These are phyloP conservation scores for Microascus cirrosus DNA, from an alignment of 2,329 filamentous ascomycete species.

Conservation along the genomic window DNA sequence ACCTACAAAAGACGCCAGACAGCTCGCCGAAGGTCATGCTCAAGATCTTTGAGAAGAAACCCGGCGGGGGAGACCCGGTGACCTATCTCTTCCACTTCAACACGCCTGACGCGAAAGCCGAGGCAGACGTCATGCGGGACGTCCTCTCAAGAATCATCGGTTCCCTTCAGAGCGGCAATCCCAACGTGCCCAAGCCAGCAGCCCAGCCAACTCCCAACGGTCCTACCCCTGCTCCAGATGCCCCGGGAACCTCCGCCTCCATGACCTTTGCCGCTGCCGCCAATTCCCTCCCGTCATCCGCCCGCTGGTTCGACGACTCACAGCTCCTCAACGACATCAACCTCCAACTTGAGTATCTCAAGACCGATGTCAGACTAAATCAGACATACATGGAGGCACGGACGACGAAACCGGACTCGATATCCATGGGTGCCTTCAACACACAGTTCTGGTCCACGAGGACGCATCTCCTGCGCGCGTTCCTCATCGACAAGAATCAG, in stretches of 20 bases:
- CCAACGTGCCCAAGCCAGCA: constrained; percentile 35
- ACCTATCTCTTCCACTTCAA: constrained; percentile 87
- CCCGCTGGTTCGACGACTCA: constrained; percentile 70
- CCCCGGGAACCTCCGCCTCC: constrained; percentile 46
- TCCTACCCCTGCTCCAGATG: constrained; percentile 13
- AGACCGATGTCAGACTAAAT: constrained; percentile 62
- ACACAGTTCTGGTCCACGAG: constrained; percentile 91
- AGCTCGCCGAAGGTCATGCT: constrained; percentile 84
- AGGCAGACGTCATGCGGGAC: constrained; percentile 80
- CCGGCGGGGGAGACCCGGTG: constrained; percentile 46
- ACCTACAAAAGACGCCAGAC: constrained; percentile 90
- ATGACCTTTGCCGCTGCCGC: constrained; percentile 71
- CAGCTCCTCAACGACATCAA: constrained; percentile 67
- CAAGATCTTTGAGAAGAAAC: constrained; percentile 71
- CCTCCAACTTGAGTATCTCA: constrained; percentile 80
- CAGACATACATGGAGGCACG: constrained; percentile 82
- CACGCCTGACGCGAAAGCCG: constrained; percentile 62
- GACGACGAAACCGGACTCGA: constrained; percentile 70
- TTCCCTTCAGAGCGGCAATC: constrained; percentile 47
- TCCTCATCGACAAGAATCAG: constrained; percentile 82
- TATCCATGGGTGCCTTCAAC: constrained; percentile 73
- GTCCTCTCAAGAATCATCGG: constrained; percentile 69
- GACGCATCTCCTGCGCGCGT: constrained; percentile 72
- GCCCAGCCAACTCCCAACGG: constrained; percentile 12
- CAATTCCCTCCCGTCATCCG: constrained; percentile 38